Percentiles rank a stretch among this genome's conserved stretches.
phyloP scores from a whole-genome alignment of 495 filamentous ascomycete species.

The Penicillium goetzii region DNA sequence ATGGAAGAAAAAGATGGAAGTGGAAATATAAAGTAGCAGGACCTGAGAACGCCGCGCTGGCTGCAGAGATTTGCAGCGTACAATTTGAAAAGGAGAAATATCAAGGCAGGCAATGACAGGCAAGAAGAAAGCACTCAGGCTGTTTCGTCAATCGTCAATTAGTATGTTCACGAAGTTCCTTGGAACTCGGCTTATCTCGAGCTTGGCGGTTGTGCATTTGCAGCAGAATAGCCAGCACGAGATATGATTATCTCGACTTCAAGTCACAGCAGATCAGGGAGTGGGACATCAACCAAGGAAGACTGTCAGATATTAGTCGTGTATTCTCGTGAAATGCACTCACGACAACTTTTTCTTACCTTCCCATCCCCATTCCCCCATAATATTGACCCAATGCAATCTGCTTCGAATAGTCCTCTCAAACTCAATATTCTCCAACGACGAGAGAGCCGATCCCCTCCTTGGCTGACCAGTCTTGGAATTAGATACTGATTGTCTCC shows the following conservation, averaged over 20 bases:
- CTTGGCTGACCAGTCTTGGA: constrained; percentile 21
- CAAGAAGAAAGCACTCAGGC: constrained; percentile 5
- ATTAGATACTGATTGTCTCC: constrained; percentile 3
- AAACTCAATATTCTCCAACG: constrained; percentile 58
- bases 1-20: background rate
- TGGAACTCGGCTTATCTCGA: constrained; percentile 9
- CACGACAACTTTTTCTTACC: constrained; percentile 48
- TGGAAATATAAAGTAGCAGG: background rate
- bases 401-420: constrained; percentile 69
- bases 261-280: no score
- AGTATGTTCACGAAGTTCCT: constrained; percentile 8
- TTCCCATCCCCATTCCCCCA: constrained; percentile 82
- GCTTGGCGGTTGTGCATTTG: background rate
- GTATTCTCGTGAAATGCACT: background rate
- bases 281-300: constrained; percentile 17
- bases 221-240: background rate
- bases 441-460: constrained; percentile 37
- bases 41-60: constrained; percentile 21
- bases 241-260: background rate
- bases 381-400: constrained; percentile 78
- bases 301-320: constrained; percentile 2
- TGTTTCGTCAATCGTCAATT: constrained; percentile 18
- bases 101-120: background rate
- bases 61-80: constrained; percentile 12
- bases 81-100: constrained; percentile 14